A percentile compares a stretch with the other conserved stretches of the same genome.
Conservation (phyloP, 202 grass and related monocot genomes). For the Panicum hallii region DNA sequence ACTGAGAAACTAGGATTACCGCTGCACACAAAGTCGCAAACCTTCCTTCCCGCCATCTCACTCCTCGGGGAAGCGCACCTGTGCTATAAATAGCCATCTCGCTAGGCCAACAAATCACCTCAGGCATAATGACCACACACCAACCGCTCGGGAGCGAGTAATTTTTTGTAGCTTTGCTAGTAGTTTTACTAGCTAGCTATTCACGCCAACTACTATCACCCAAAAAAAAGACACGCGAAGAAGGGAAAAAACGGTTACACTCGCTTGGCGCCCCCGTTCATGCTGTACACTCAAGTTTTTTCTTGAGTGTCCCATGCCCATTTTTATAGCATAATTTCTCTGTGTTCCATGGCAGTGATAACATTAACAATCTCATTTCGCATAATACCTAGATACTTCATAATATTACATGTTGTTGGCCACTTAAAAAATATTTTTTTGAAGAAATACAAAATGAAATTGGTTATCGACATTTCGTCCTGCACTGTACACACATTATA, state of each 20-base stretch:
- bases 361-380: neutral
- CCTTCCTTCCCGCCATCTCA: constrained; percentile 44
- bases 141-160: neutral
- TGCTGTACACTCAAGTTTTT: too few relatives aligned
- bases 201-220: neutral
- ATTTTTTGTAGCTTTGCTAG: constrained; percentile 9
- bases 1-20: constrained; percentile 38
- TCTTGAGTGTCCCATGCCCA: too few relatives aligned
- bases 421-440: neutral
- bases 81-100: constrained; percentile 24
- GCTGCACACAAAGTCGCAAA: constrained; percentile 26
- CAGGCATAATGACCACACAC: neutral
- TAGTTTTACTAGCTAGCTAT: constrained; percentile 16
- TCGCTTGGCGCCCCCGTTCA: too few relatives aligned
- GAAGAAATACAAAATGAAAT: neutral
- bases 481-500: neutral
- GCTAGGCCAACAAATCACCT: neutral
- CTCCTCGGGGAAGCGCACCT: neutral
- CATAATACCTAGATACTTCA: neutral
- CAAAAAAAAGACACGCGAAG: neutral
- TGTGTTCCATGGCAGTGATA: neutral
- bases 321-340: neutral
- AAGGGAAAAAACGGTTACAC: too few relatives aligned
- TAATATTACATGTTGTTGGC: neutral
- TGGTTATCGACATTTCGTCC: neutral